Evolutionary conservation across 1,284 basidiomycete genomes (phyloP), one percentile per base, ranked within the genome.

Genomic region (Ceraceosorus bombacis): DNA sequence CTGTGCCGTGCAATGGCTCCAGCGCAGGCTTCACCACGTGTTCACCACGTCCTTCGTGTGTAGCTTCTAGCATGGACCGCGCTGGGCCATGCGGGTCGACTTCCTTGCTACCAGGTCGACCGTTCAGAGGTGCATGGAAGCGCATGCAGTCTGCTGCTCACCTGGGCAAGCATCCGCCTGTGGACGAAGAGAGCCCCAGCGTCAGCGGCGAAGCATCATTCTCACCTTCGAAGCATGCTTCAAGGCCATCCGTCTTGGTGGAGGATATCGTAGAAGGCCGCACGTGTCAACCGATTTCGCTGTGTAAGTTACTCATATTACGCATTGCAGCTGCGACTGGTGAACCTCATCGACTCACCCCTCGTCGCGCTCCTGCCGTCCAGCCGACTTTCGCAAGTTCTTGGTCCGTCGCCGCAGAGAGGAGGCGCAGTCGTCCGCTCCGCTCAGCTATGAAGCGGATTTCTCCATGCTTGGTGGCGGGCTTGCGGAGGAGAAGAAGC

Each of bases 221-320:
- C 27, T 27, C 27, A 27, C 27, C 1, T 27, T 27, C 27, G 27
- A 27, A 27, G 27, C 27, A 27, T 27, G 53, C n/a, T 8, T 46
- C 5, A 13, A 15, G 39, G 13, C 54, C 39, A 13, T 8, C 12
- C 12, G 64, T 71, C 57, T 65, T 65, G n/a, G 61, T 71, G 37
- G 57, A 62, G 40, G 67, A 71, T 61, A 69, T 71, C 58, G 62
- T 71, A 36, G 65, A 69, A 43, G 62, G 69, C 41, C 59, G 69
- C 43, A 71, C 67, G 49, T 71, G 69, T 40, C 65, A 67, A 7
- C 69, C 69, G 6, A 69, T 71, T 53, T 67, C 67, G 38, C 52
- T 71, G 5, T 51, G 58, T 59, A 49, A 49, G 58, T 59, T 10
- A 53, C 12, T 52, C 0, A 9, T 48, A 27, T 27, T 27, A 27